These are phyloP conservation scores for Thelonectria olida DNA, from an alignment of 2,329 filamentous ascomycete genomes.

Conservation along the genomic window DNA sequence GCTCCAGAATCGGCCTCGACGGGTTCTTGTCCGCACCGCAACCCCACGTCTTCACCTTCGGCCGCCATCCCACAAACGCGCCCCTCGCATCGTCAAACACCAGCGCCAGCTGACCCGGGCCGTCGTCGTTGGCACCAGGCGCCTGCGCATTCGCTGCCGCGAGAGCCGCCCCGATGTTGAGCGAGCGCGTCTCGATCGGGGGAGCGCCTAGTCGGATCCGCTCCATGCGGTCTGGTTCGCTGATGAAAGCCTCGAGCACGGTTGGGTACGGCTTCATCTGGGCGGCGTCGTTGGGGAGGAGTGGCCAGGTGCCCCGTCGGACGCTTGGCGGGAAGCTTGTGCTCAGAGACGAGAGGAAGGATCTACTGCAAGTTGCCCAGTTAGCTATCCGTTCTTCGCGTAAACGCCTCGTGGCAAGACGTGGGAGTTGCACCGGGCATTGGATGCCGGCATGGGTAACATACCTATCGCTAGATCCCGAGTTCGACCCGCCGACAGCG, in stretches of 20 bases:
- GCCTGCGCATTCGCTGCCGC: slow-evolving; percentile 7
- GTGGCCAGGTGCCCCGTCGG: slow-evolving; percentile 13
- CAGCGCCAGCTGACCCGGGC: neutral
- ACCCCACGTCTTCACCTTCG: slow-evolving; percentile 18
- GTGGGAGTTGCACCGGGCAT: neutral
- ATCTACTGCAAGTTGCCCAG: neutral
- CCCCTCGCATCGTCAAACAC: slow-evolving; percentile 16
- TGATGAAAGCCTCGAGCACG: slow-evolving; percentile 6
- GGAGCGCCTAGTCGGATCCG: slow-evolving; percentile 17
- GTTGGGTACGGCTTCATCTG: neutral
- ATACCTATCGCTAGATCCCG: slow-evolving; percentile 5
- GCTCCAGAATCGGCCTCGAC: neutral
- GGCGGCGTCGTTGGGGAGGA: neutral
- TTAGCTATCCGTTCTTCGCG: neutral
- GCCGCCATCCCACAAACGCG: slow-evolving; percentile 17
- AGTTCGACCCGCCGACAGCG: neutral
- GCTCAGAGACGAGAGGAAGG: neutral
- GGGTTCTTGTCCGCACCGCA: neutral
- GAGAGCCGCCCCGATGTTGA: slow-evolving; percentile 7
- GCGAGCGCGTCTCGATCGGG: slow-evolving; percentile 8
- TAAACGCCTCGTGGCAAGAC: neutral
- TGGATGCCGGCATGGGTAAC: neutral
- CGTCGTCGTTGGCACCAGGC: neutral
- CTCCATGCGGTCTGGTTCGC: slow-evolving; percentile 15
- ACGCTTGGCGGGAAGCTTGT: neutral